These are phyloP conservation scores for Grigorovia humatica DNA, from an alignment of 805 yeast species.

Conservation along the genomic window DNA sequence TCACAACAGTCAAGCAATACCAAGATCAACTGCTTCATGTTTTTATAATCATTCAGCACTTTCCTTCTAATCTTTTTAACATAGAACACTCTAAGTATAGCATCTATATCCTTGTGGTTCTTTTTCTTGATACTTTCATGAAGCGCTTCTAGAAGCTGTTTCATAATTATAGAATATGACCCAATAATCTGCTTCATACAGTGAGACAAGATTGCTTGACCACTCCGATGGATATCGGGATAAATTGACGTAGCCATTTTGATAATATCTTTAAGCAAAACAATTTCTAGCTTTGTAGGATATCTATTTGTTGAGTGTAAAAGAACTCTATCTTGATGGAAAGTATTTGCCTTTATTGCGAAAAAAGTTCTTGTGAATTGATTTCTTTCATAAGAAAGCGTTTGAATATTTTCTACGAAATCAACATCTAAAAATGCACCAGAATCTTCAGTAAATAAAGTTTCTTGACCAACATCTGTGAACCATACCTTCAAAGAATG, in stretches of 20 bases:
- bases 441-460: conserved; percentile 47
- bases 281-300: conserved; percentile 54
- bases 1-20: conserved; percentile 45
- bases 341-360: conserved; percentile 63
- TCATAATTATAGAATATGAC: conserved; percentile 46
- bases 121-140: conserved; percentile 38
- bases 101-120: conserved; percentile 49
- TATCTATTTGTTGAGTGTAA: conserved; percentile 64
- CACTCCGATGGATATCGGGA: conserved; percentile 55
- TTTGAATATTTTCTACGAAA: conserved; percentile 48
- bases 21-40: conserved; percentile 38
- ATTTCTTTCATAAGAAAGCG: conserved; percentile 50
- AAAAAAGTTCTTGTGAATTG: conserved; percentile 70
- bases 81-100: conserved; percentile 50
- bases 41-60: conserved; percentile 46
- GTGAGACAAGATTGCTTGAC: conserved; percentile 56
- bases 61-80: conserved; percentile 49
- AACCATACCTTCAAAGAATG: conserved; percentile 67
- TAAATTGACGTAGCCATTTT: conserved; percentile 58
- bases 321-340: conserved; percentile 64
- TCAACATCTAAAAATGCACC: conserved; percentile 43
- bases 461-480: conserved; percentile 68
- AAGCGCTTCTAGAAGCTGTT: conserved; percentile 33
- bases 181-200: conserved; percentile 63
- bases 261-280: conserved; percentile 56